Base-by-base conservation (phyloP, 2,329 filamentous ascomycete genomes). In the Ascochyta koolunga region DNA sequence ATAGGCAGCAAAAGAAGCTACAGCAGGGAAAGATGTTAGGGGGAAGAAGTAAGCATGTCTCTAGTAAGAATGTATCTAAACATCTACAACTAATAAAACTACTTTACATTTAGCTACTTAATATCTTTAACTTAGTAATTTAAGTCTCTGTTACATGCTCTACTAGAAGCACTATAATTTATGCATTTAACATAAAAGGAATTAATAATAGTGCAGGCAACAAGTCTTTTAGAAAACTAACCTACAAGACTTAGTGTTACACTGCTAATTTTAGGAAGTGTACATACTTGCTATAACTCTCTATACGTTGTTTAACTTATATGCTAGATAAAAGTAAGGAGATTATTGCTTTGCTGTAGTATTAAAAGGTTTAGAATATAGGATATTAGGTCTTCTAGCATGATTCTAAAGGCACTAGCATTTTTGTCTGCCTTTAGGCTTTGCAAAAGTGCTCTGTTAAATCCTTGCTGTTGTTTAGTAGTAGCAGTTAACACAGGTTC, bases 241-340 rank as follows among this genome's bases (percentile, higher is more conserved):
- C 25, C 51, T 58, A 18, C 8, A 44, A 33, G 5, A n/a, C 33
- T 58, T 36, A 58, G 41, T 50, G 29, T 16, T 42, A 8, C 11
- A 24, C 10, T 49, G 6, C 24, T 32, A 48, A 8, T 58, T 61
- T 35, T 4, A 1, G 31, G 25, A 25, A 36, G 16, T 46, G 21
- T 36, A 41, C 11, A 7, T 56, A 61, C 53, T 18, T 54, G 42
- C 35, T 51, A 19, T 11, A 61, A 42, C 24, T 56, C 52, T 46
- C 10, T 19, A 43, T 54, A 61, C 46, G 42, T 54, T 16, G 18
- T 49, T 31, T 39, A 2, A 51, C 33, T 11, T 3, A 55, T 19
- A n/a, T 36, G 18, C 18, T n/a, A n/a, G 18, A 36, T n/a, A n/a
- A n/a, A n/a, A n/a, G n/a, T n/a, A n/a, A n/a, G n/a, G n/a, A n/a